Percentiles rank a stretch among this genome's conserved stretches.
Conservation (phyloP, 345 rosid species). For the Toxicodendron radicans region DNA sequence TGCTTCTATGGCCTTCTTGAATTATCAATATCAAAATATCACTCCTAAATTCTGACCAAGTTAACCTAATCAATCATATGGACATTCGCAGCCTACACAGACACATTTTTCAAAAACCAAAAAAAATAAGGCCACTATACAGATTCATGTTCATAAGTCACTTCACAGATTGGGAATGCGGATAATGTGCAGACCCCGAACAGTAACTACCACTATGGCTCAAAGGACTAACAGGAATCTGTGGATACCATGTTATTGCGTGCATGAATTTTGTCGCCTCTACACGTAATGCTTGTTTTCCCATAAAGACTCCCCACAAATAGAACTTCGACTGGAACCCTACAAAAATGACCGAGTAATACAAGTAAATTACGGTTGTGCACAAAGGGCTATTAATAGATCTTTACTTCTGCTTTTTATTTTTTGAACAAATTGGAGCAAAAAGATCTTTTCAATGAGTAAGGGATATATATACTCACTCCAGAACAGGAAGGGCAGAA, state of each 20-base stretch:
- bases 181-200: background rate
- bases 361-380: background rate
- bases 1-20: background rate
- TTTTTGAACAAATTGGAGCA: background rate
- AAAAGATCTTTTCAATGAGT: background rate
- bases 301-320: constrained; percentile 75
- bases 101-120: too few species aligned
- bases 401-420: background rate
- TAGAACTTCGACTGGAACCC: constrained; percentile 51
- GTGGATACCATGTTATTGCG: background rate
- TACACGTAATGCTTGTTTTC: constrained; percentile 28
- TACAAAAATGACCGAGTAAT: constrained; percentile 27
- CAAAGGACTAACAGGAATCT: constrained; percentile 9
- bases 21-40: too few species aligned
- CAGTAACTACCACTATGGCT: background rate
- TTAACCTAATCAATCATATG: background rate
- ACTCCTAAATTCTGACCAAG: too few species aligned
- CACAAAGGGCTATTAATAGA: background rate
- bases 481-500: constrained; percentile 54
- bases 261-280: constrained; percentile 13
- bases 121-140: background rate
- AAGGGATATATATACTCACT: constrained; percentile 43
- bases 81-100: background rate
- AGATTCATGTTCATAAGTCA: background rate
- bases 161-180: background rate